These are phyloP conservation scores for Clonostachys chloroleuca DNA, from an alignment of 2,329 filamentous ascomycete genomes.

Conservation along the genomic window DNA sequence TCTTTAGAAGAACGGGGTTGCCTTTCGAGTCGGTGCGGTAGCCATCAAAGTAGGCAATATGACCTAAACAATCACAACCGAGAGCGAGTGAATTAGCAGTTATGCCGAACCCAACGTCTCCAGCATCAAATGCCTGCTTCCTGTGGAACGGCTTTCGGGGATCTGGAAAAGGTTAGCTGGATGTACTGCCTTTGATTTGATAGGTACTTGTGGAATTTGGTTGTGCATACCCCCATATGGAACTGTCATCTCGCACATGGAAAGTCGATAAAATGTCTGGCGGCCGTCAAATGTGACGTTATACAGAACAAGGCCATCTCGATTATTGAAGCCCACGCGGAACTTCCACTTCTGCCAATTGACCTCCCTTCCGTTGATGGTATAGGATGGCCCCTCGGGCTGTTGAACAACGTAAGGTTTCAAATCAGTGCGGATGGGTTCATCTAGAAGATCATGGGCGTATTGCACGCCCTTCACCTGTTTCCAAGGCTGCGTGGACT, in stretches of 20 bases:
- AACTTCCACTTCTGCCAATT: slow-evolving; percentile 68
- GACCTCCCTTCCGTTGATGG: slow-evolving; percentile 40
- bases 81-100: slow-evolving; percentile 64
- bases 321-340: slow-evolving; percentile 63
- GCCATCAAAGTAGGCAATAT: slow-evolving; percentile 60
- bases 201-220: not conserved
- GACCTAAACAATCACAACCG: slow-evolving; percentile 67
- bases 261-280: slow-evolving; percentile 62
- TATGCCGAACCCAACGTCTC: slow-evolving; percentile 63
- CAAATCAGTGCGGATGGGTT: slow-evolving; percentile 41
- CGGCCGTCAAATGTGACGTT: slow-evolving; percentile 64
- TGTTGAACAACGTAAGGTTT: slow-evolving; percentile 73
- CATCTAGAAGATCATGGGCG: slow-evolving; percentile 43
- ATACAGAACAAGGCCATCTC: slow-evolving; percentile 68
- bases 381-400: slow-evolving; percentile 63
- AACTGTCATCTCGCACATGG: slow-evolving; percentile 66
- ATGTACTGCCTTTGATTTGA: too few relatives aligned
- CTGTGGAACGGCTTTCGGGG: slow-evolving; percentile 61
- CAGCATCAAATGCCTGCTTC: slow-evolving; percentile 70
- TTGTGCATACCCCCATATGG: slow-evolving; percentile 44
- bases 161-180: slow-evolving; percentile 28
- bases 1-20: slow-evolving; percentile 42
- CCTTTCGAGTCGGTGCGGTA: slow-evolving; percentile 50
- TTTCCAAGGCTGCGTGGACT: slow-evolving; percentile 31
- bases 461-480: slow-evolving; percentile 45